A percentile compares a stretch with the other conserved stretches of the same genome.
phyloP scores from a whole-genome alignment of 164 flowering plant genomes.

The Saururus chinensis region DNA sequence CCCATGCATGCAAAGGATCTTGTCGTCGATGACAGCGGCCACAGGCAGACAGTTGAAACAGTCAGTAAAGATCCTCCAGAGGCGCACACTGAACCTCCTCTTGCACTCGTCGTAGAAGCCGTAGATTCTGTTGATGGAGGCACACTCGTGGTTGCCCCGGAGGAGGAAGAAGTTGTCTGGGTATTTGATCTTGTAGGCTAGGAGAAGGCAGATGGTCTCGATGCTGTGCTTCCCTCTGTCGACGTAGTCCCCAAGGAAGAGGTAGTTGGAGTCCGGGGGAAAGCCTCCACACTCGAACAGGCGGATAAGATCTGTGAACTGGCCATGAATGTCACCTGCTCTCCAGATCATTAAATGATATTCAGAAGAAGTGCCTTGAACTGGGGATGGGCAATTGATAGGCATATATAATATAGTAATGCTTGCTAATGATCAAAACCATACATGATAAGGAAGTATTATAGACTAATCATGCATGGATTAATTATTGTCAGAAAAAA shows the following conservation, averaged over 20 bases:
- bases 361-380: too few species aligned
- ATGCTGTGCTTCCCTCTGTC: constrained; percentile 54
- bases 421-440: too few species aligned
- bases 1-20: constrained; percentile 51
- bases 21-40: constrained; percentile 40
- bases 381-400: neutral
- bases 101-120: constrained; percentile 59
- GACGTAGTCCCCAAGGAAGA: constrained; percentile 54
- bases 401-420: neutral
- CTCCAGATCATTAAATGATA: neutral
- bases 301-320: constrained; percentile 42
- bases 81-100: constrained; percentile 40
- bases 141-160: constrained; percentile 54
- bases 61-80: constrained; percentile 42
- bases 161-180: constrained; percentile 48
- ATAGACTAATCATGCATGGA: too few species aligned
- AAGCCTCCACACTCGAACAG: constrained; percentile 48
- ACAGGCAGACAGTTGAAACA: constrained; percentile 55
- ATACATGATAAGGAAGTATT: too few species aligned
- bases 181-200: constrained; percentile 43
- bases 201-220: constrained; percentile 48
- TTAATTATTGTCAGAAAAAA: too few species aligned
- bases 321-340: constrained; percentile 56
- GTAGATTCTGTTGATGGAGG: constrained; percentile 49
- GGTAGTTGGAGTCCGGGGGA: constrained; percentile 47